Evolutionary conservation across 2,329 filamentous ascomycete genomes (phyloP).

Genomic region (Aspergillus pseudoterreus): DNA sequence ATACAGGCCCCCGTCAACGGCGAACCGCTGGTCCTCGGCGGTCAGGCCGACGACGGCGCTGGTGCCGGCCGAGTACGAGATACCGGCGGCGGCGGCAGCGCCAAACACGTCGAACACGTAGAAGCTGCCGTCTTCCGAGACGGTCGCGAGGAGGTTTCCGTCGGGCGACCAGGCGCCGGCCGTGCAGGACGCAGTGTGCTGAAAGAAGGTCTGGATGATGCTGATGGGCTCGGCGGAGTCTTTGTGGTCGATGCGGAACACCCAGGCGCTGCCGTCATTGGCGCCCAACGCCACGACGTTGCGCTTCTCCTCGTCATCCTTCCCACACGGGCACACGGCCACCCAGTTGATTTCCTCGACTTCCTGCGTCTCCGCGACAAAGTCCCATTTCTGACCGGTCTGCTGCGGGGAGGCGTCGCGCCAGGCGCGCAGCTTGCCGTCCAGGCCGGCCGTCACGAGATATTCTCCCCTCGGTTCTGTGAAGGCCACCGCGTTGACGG

Average conservation of each 20-base stretch:
- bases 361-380: slow-evolving; percentile 76
- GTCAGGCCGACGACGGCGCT: slow-evolving; percentile 74
- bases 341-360: slow-evolving; percentile 97
- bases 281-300: slow-evolving; percentile 87
- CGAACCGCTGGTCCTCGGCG: slow-evolving; percentile 80
- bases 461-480: slow-evolving; percentile 80
- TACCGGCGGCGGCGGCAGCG: slow-evolving; percentile 63
- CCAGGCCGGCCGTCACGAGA: slow-evolving; percentile 80
- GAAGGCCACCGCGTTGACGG: slow-evolving; percentile 81
- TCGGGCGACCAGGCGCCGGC: slow-evolving; percentile 89
- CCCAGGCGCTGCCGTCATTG: slow-evolving; percentile 89
- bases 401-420: slow-evolving; percentile 47
- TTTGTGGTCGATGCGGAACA: slow-evolving; percentile 76
- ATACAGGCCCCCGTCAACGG: slow-evolving; percentile 86
- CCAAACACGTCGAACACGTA: slow-evolving; percentile 94
- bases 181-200: slow-evolving; percentile 81
- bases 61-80: slow-evolving; percentile 52
- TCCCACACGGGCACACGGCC: slow-evolving; percentile 64
- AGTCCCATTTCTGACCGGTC: slow-evolving; percentile 56
- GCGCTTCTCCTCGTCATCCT: slow-evolving; percentile 51
- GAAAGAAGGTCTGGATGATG: slow-evolving; percentile 87
- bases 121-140: slow-evolving; percentile 81
- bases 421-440: slow-evolving; percentile 76
- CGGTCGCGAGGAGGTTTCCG: slow-evolving; percentile 79
- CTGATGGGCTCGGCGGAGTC: slow-evolving; percentile 62